phyloP scores from a whole-genome alignment of 495 filamentous ascomycete genomes.

The Extremus antarcticus region DNA sequence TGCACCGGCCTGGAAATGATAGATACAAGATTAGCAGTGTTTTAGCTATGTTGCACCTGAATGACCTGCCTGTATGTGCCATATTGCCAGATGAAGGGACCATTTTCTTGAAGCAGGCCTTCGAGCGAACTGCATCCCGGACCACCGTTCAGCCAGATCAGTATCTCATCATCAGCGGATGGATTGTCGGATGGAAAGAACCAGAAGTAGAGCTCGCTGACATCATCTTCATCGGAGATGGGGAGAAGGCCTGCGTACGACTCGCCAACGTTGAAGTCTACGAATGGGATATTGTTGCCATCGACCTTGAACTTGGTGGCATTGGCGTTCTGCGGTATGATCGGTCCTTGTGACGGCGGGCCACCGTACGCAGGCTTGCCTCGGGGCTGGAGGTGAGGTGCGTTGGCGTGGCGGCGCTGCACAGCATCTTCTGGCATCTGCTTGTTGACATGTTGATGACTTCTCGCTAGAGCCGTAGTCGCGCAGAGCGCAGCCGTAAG shows the following conservation, averaged over 20 bases:
- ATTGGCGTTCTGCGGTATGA: constrained; percentile 28
- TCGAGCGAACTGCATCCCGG: constrained; percentile 31
- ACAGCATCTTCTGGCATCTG: constrained; percentile 1
- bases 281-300: constrained; percentile 30
- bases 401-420: constrained; percentile 3
- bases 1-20: no score
- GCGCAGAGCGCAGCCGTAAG: constrained; percentile 20
- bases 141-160: constrained; percentile 34
- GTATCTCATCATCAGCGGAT: constrained; percentile 25
- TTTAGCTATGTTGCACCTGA: background rate
- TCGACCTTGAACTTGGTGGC: constrained; percentile 31
- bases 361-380: constrained; percentile 14
- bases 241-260: constrained; percentile 33
- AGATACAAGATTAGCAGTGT: background rate
- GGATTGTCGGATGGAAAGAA: constrained; percentile 29
- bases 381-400: background rate
- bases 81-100: constrained; percentile 33
- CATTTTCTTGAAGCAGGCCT: constrained; percentile 33
- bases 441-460: constrained; percentile 21
- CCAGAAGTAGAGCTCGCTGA: constrained; percentile 33
- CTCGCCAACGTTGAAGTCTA: constrained; percentile 35
- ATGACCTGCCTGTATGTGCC: constrained; percentile 32
- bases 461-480: constrained; percentile 21
- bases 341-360: constrained; percentile 9
- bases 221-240: constrained; percentile 25